Percentiles rank a stretch among this genome's conserved stretches.
Conservation (phyloP, 805 yeast genomes). For the Spathaspora girioi region DNA sequence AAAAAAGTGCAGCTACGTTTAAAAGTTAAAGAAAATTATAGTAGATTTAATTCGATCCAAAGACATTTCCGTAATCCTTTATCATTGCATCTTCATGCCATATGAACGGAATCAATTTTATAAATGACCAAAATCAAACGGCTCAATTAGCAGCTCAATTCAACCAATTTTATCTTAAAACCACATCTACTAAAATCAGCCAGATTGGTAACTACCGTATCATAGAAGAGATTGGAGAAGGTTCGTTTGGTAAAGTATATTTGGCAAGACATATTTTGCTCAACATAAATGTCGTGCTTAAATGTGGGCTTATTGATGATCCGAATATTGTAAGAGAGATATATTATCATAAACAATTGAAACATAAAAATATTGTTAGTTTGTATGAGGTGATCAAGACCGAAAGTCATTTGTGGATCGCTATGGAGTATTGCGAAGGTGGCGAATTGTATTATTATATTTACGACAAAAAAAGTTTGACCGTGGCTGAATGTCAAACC, state of each 20-base stretch:
- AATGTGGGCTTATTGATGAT: conserved; percentile 72
- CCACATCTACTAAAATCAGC: conserved; percentile 44
- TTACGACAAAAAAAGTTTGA: conserved; percentile 48
- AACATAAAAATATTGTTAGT: conserved; percentile 78
- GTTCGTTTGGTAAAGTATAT: conserved; percentile 89
- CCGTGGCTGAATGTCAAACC: conserved; percentile 45
- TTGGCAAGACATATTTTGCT: conserved; percentile 77
- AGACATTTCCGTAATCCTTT: neutral
- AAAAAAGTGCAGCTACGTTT: neutral
- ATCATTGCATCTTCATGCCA: neutral
- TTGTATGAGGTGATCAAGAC: conserved; percentile 84
- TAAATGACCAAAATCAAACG: conserved; percentile 36
- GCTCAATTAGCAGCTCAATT: conserved; percentile 62
- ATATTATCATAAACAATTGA: conserved; percentile 79
- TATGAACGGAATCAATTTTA: conserved; percentile 5
- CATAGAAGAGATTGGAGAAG: conserved; percentile 77
- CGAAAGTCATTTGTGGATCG: conserved; percentile 80
- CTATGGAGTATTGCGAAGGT: conserved; percentile 83
- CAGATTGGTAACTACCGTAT: conserved; percentile 83
- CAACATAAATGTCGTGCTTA: conserved; percentile 72
- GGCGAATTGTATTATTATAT: conserved; percentile 71
- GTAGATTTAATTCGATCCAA: neutral
- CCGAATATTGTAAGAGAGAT: conserved; percentile 89
- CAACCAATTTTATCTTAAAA: conserved; percentile 49
- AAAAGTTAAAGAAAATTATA: no score